A percentile compares a stretch with the other conserved stretches of the same genome.
Evolutionary conservation across 1,284 basidiomycete species (phyloP).

Genomic region (Apiotrichum montevideense): DNA sequence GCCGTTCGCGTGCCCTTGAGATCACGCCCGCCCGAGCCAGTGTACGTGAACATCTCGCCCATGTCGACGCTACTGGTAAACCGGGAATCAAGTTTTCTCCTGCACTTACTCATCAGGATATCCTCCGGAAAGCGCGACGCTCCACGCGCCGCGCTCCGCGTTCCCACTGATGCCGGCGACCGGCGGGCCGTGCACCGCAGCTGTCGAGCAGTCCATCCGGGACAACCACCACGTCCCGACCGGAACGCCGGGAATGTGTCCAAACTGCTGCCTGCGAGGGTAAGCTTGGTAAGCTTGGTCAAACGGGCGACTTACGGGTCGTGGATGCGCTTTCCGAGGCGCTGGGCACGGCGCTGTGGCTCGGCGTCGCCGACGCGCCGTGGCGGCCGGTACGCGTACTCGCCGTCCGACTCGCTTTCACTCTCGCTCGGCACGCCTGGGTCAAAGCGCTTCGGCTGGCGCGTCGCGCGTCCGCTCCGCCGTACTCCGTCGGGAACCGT

Average conservation of each 20-base stretch:
- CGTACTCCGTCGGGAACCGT: too few relatives aligned
- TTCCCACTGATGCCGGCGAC: conserved; percentile 40
- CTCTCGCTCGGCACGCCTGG: not conserved
- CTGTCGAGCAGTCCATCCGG: conserved; percentile 37
- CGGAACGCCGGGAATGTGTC: conserved; percentile 34
- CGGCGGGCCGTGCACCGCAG: conserved; percentile 36
- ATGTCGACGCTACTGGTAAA: conserved; percentile 28
- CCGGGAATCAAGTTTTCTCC: too few relatives aligned
- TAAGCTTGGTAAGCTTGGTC: not conserved
- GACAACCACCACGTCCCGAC: conserved; percentile 37
- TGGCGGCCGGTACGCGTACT: not conserved
- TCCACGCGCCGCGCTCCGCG: conserved; percentile 38
- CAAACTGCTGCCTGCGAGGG: conserved; percentile 25
- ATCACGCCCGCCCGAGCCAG: conserved; percentile 35
- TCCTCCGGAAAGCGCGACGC: conserved; percentile 47
- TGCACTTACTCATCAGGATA: conserved; percentile 37
- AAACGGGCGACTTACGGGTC: conserved; percentile 26
- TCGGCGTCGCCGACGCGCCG: not conserved
- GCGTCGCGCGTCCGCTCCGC: not conserved
- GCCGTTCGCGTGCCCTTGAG: conserved; percentile 42
- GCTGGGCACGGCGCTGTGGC: conserved; percentile 23
- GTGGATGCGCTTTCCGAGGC: conserved; percentile 26
- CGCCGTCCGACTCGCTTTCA: conserved; percentile 6
- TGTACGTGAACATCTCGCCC: conserved; percentile 39
- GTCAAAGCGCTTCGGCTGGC: not conserved